phyloP scores from a whole-genome alignment of 345 rosid genomes.

The Heritiera fomes region DNA sequence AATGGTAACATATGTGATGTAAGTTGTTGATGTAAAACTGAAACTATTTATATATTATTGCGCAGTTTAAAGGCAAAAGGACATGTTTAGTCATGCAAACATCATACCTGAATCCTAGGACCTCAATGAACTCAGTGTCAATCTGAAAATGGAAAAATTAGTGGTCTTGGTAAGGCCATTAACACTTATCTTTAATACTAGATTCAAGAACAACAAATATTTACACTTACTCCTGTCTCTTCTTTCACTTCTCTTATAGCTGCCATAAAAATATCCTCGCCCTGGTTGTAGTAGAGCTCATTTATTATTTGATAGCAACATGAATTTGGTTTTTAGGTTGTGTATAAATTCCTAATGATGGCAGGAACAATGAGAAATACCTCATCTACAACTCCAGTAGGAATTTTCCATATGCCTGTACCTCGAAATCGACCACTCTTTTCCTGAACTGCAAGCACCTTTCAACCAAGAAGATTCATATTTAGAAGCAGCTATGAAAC shows the following conservation, averaged over 20 bases:
- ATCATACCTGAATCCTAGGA: slow-evolving; percentile 69
- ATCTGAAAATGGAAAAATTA: slow-evolving; percentile 46
- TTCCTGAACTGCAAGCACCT: slow-evolving; percentile 87
- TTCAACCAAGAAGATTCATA: slow-evolving; percentile 20
- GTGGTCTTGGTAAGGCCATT: slow-evolving; percentile 4
- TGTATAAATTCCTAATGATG: slow-evolving; percentile 1
- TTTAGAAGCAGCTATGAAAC: slow-evolving; percentile 14
- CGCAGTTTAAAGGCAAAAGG: background rate
- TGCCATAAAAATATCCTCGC: slow-evolving; percentile 66
- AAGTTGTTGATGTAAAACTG: background rate
- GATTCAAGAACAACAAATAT: background rate
- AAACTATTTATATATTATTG: slow-evolving; percentile 5
- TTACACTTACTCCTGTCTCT: slow-evolving; percentile 71
- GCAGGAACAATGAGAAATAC: slow-evolving; percentile 35
- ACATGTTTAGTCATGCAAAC: background rate
- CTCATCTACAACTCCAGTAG: slow-evolving; percentile 83
- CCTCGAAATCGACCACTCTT: slow-evolving; percentile 57
- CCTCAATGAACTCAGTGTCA: slow-evolving; percentile 63
- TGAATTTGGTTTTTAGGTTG: background rate
- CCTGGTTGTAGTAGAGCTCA: slow-evolving; percentile 39
- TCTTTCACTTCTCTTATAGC: slow-evolving; percentile 83
- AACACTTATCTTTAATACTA: background rate
- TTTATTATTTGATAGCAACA: slow-evolving; percentile 9
- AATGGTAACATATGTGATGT: background rate
- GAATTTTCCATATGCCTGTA: slow-evolving; percentile 78